Evolutionary conservation across 306 rosid species (phyloP).

Genomic region (Castanea sativa): DNA sequence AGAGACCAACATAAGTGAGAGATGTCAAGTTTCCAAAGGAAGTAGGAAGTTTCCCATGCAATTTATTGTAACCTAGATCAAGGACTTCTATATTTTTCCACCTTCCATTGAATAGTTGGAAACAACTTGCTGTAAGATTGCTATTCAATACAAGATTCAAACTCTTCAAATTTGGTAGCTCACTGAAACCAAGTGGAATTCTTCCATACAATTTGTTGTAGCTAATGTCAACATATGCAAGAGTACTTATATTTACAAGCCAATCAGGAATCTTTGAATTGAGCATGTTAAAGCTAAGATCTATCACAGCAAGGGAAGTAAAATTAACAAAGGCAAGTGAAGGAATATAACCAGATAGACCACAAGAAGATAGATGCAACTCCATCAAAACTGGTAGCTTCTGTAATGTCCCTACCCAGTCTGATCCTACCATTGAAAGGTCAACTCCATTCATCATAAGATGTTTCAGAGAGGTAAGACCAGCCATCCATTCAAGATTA

Average conservation of each 20-base stretch:
- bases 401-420: slow-evolving; percentile 27
- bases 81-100: slow-evolving; percentile 35
- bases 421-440: slow-evolving; percentile 35
- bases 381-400: slow-evolving; percentile 30
- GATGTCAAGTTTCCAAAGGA: slow-evolving; percentile 45
- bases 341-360: slow-evolving; percentile 24
- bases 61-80: slow-evolving; percentile 1
- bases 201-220: slow-evolving; percentile 26
- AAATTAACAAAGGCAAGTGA: slow-evolving; percentile 22
- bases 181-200: slow-evolving; percentile 44
- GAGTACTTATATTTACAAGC: slow-evolving; percentile 38
- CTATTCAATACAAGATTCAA: slow-evolving; percentile 11
- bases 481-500: slow-evolving; percentile 30
- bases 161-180: slow-evolving; percentile 26
- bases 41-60: slow-evolving; percentile 40
- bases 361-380: slow-evolving; percentile 26
- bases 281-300: slow-evolving; percentile 21
- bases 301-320: slow-evolving; percentile 40
- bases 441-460: slow-evolving; percentile 33
- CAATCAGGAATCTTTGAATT: slow-evolving; percentile 40
- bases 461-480: slow-evolving; percentile 35
- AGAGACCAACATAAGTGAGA: slow-evolving; percentile 29
- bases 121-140: slow-evolving; percentile 37
- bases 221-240: slow-evolving; percentile 26
- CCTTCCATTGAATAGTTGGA: slow-evolving; percentile 30